Conservation (phyloP, 2,329 filamentous ascomycete species). For the Pseudopyricularia cyperi region DNA sequence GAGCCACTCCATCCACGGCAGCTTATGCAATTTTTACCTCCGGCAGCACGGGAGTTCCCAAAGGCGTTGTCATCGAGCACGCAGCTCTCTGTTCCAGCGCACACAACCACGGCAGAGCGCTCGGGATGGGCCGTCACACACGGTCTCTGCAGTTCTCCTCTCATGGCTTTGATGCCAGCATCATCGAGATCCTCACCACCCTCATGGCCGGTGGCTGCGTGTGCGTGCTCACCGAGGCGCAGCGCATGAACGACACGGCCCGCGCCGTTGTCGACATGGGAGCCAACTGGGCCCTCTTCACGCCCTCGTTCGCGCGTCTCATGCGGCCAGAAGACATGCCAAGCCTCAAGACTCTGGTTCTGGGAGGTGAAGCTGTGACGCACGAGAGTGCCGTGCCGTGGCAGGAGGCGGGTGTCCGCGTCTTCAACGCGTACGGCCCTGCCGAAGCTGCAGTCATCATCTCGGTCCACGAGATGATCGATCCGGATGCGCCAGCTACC, state of each 20-base stretch:
- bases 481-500: not conserved
- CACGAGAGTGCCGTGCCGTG: not conserved
- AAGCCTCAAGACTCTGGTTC: not conserved
- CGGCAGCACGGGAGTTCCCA: conserved; percentile 41
- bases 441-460: not conserved
- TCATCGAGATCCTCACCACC: conserved; percentile 40
- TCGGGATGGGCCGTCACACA: conserved; percentile 34
- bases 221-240: conserved; percentile 39
- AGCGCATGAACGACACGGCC: conserved; percentile 34
- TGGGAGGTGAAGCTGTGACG: not conserved
- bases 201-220: conserved; percentile 44
- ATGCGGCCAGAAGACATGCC: not conserved
- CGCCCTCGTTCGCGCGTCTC: conserved; percentile 39
- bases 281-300: conserved; percentile 40
- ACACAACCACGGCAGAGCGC: conserved; percentile 32
- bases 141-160: conserved; percentile 47
- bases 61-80: conserved; percentile 51
- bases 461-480: not conserved
- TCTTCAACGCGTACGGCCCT: not conserved
- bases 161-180: conserved; percentile 39
- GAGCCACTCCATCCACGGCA: conserved; percentile 18
- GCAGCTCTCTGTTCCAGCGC: conserved; percentile 41
- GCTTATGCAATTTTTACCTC: conserved; percentile 44
- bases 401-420: not conserved
- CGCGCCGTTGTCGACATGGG: conserved; percentile 35